Base-by-base conservation (phyloP, 768 basidiomycete genomes). In the Ramaria sp. region DNA sequence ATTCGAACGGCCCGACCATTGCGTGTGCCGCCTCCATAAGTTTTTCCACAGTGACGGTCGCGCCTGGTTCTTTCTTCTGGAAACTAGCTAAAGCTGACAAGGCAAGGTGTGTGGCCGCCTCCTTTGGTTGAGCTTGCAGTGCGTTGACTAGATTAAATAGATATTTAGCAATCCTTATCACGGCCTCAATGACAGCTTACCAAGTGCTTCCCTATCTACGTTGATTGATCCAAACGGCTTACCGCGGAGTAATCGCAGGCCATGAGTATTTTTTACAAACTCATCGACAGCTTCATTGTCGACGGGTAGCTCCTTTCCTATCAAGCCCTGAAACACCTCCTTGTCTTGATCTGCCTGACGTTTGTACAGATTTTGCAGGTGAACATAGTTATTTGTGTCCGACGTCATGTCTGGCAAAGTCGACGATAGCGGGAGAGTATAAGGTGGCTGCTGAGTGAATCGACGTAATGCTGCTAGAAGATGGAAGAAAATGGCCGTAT, bases 321-420 rank as follows among this genome's bases (percentile, higher is more conserved):
- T 68, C 30, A 82, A 63, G 20, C 65, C 66, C 34, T 63, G 64
- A 54, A 77, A 66, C n/a, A 61, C 53, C 17, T 65, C 72, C 64
- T 81, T 85, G 66, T 93, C 90, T 51, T 79, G 77, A 37, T 81
- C 80, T 2, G 92, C 86, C 53, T 83, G 81, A 6, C 75, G 66
- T 64, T 88, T 90, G 73, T 94, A 99, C 58, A 98, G 67, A 42
- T 76, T 83, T 66, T 97, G 94, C 12, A 99, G 76, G 17, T 81
- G 76, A 49, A 96, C 84, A 66, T 97, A 98, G 54, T 78, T 77
- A 20, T 73, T 66, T 5, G 96, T 96, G 65, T 86, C 86, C 17
- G 93, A 84, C 66, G 94, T 94, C 91, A 99, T 97, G 71, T 99
- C 95, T 0, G 95, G 95, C 10, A 98, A 76, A 0, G 89, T 80